phyloP scores from a whole-genome alignment of 2,329 filamentous ascomycete genomes.

The Colletotrichum cordylinicola region DNA sequence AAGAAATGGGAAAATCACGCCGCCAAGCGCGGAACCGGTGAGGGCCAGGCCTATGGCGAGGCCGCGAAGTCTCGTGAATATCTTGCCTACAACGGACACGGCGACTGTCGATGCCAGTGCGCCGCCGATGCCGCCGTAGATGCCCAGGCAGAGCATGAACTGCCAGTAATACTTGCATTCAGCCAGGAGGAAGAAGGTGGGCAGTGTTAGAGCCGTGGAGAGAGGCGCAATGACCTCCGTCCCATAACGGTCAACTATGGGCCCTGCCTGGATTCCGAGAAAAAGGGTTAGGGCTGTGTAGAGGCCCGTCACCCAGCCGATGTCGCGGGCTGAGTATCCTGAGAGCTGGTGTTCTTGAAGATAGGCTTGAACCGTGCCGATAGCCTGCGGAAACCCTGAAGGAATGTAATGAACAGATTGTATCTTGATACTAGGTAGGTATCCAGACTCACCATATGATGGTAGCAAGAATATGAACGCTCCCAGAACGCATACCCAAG shows the following conservation, averaged over 20 bases:
- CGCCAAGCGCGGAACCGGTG: conserved; percentile 27
- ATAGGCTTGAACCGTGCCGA: conserved; percentile 53
- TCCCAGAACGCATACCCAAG: not conserved
- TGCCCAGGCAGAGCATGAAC: conserved; percentile 48
- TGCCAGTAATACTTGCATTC: conserved; percentile 53
- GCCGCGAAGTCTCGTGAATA: conserved; percentile 26
- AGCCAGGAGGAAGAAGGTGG: conserved; percentile 49
- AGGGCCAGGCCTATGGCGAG: conserved; percentile 27
- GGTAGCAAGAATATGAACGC: not conserved
- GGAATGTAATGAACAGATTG: too few species aligned
- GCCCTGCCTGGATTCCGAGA: conserved; percentile 52
- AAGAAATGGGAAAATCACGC: conserved; percentile 37
- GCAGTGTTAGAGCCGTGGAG: conserved; percentile 39
- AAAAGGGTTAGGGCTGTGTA: conserved; percentile 49
- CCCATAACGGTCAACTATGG: conserved; percentile 52
- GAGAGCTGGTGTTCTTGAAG: conserved; percentile 48
- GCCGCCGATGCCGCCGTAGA: conserved; percentile 47
- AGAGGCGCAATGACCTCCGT: conserved; percentile 42
- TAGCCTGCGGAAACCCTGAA: conserved; percentile 49
- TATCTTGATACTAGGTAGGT: not conserved
- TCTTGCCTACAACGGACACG: conserved; percentile 35
- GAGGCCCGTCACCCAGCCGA: conserved; percentile 56
- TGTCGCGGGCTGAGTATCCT: conserved; percentile 43
- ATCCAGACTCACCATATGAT: not conserved
- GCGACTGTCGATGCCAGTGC: conserved; percentile 40